phyloP scores from a whole-genome alignment of 805 yeast genomes.

The Candida cerambycidarum region DNA sequence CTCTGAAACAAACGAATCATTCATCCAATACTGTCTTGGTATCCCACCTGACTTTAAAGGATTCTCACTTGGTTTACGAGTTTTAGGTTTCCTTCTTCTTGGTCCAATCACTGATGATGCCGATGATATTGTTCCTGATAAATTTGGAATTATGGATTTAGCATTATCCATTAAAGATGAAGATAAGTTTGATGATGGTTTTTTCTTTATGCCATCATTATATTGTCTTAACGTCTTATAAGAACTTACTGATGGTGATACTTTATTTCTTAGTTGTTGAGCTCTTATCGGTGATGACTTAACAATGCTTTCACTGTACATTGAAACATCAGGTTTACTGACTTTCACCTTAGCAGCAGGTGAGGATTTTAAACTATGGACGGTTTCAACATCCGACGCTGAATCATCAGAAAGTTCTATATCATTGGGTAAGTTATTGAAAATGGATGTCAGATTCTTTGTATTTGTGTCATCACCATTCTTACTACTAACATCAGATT shows the following conservation, averaged over 20 bases:
- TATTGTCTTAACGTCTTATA: slow-evolving; percentile 21
- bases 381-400: slow-evolving; percentile 41
- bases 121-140: slow-evolving; percentile 27
- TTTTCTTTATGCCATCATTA: slow-evolving; percentile 22
- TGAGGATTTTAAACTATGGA: slow-evolving; percentile 15
- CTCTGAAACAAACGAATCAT: slow-evolving; percentile 86
- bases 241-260: slow-evolving; percentile 23
- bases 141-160: slow-evolving; percentile 31
- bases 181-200: slow-evolving; percentile 32
- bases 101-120: slow-evolving; percentile 26
- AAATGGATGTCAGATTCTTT: slow-evolving; percentile 28
- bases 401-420: slow-evolving; percentile 47
- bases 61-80: slow-evolving; percentile 33
- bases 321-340: slow-evolving; percentile 20
- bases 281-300: slow-evolving; percentile 29
- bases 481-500: neutral
- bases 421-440: slow-evolving; percentile 48
- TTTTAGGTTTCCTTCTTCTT: slow-evolving; percentile 15
- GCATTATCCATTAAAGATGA: slow-evolving; percentile 39
- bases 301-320: slow-evolving; percentile 26
- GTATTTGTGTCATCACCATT: slow-evolving; percentile 6
- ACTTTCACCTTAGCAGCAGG: slow-evolving; percentile 7
- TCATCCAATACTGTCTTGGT: slow-evolving; percentile 90
- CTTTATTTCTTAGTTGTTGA: slow-evolving; percentile 18
- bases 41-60: slow-evolving; percentile 52